These are phyloP conservation scores for Mucor velutinosus DNA, from an alignment of 371 early-diverging fungal species.

Conservation along the genomic window DNA sequence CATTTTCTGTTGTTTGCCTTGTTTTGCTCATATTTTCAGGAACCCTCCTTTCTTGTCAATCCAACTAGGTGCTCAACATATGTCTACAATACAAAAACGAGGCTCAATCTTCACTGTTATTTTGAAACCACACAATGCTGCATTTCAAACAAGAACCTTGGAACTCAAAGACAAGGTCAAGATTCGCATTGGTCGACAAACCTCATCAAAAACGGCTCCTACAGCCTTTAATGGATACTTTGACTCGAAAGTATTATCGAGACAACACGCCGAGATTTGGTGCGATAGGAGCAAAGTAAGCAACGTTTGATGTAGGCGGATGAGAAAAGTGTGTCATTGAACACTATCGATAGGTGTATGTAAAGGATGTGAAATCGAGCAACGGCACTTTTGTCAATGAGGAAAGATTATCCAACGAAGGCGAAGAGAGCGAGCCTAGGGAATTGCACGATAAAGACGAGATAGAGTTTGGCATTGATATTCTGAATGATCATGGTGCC, in stretches of 20 bases:
- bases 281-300: slow-evolving; percentile 67
- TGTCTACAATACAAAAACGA: slow-evolving; percentile 7
- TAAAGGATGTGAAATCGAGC: slow-evolving; percentile 80
- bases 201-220: slow-evolving; percentile 67
- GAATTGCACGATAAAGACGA: slow-evolving; percentile 66
- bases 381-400: slow-evolving; percentile 92
- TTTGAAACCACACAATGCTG: slow-evolving; percentile 62
- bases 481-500: slow-evolving; percentile 66
- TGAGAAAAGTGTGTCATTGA: neutral
- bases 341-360: slow-evolving; percentile 52
- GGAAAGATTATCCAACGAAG: slow-evolving; percentile 70
- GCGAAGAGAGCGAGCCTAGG: slow-evolving; percentile 62
- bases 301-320: neutral
- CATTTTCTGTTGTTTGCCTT: neutral
- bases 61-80: neutral
- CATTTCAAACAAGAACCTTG: slow-evolving; percentile 66
- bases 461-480: slow-evolving; percentile 90
- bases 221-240: slow-evolving; percentile 78
- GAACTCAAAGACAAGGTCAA: slow-evolving; percentile 57
- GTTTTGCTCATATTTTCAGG: neutral
- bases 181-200: slow-evolving; percentile 78
- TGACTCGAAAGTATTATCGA: slow-evolving; percentile 84
- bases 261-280: slow-evolving; percentile 87
- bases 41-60: neutral
- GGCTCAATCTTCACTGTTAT: slow-evolving; percentile 39